A percentile compares a stretch with the other conserved stretches of the same genome.
Evolutionary conservation across 306 rosid species (phyloP).

Genomic region (Fragaria iinumae): DNA sequence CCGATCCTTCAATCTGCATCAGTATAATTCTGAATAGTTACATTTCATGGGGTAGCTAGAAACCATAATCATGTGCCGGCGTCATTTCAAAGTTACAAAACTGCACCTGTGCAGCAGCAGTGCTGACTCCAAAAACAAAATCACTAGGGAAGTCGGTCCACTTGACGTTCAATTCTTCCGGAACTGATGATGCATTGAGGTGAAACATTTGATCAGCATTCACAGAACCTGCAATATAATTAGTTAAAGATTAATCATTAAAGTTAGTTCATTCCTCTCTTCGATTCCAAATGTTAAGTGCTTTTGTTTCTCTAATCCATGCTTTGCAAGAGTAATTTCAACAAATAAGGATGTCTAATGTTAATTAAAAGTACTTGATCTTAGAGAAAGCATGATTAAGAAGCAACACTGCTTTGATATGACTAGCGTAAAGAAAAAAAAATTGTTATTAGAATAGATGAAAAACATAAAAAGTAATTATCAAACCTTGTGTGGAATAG

Average conservation of each 20-base stretch:
- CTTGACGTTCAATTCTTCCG: conserved; percentile 11
- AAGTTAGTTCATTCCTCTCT: not conserved
- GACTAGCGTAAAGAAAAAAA: not conserved
- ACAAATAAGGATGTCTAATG: not conserved
- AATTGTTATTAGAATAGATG: no score
- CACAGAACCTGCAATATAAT: not conserved
- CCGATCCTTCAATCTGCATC: conserved; percentile 25
- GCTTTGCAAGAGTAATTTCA: not conserved
- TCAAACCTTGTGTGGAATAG: not conserved
- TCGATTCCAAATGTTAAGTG: not conserved
- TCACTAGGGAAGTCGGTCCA: conserved; percentile 21
- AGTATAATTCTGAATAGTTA: not conserved
- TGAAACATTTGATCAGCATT: not conserved
- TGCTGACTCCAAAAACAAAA: conserved; percentile 30
- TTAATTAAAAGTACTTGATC: no score
- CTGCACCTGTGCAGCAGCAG: conserved; percentile 15
- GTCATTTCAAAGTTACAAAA: not conserved
- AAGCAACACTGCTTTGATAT: not conserved
- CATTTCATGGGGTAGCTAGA: not conserved
- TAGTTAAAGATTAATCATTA: not conserved
- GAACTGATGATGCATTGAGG: not conserved
- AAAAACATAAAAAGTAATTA: not conserved
- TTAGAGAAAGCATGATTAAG: not conserved
- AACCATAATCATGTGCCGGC: not conserved
- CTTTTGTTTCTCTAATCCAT: not conserved